Evolutionary conservation across 441 rosid species (phyloP), one percentile per base, ranked within the genome.

Genomic region (Corymbia calophylla): DNA sequence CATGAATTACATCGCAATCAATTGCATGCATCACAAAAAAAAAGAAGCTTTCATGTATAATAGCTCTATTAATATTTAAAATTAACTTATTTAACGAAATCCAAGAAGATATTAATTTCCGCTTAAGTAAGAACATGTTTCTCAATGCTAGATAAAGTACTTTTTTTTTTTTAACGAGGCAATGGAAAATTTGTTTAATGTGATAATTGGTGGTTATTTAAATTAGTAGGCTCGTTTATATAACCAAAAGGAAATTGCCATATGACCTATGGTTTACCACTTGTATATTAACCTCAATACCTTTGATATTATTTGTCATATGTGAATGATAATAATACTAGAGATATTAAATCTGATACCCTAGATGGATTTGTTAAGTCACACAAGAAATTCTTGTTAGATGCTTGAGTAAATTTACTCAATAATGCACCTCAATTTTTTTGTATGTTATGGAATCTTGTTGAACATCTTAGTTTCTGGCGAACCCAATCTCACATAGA

Each of bases 391-490:
- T 68, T 68, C 25, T 16, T 4, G 23, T 31, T 16, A 27, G 77
- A 32, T 68, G 7, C 7, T 31, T 0, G 12, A 68, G 10, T 68
- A 68, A 13, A 70, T 32, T 35, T 32, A 70, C 27, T 70, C 4
- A 3, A 32, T 9, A 18, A 70, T 1, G 0, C 7, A 0, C 27
- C 1, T 70, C 4, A 1, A 6, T 3, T 5, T 35, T 18, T 18
- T 2, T 10, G 15, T 32, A 35, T 35, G 23, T 5, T 5, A 19
- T 2, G 19, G 44, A 8, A 19, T 70, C 48, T 70, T 68, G 47
- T 32, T 32, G 7, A 18, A 9, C 14, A 31, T 32, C 7, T 32
- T 0, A 0, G 0, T 70, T 70, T 32, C 1, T 1, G 7, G 1
- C 1, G 0, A 68, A 32, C 8, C 15, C 81, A 70, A 70, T 19